Base-by-base conservation (phyloP, 257 asterid genomes). In the Primulina eburnea region DNA sequence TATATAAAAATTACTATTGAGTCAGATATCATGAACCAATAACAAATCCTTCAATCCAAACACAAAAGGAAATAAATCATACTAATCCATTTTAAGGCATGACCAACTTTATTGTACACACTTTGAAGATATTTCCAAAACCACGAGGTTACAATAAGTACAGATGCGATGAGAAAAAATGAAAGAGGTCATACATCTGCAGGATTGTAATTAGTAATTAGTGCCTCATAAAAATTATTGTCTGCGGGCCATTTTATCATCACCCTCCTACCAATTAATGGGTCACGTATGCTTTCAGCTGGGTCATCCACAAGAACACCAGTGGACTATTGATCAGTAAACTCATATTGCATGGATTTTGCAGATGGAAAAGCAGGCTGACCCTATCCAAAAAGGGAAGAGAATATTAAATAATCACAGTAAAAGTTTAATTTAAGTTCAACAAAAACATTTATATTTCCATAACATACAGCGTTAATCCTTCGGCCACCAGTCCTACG, bases 201-300 rank as follows among this genome's bases (percentile, higher is more conserved):
- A 32, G 92, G 86, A 68, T 89, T 84, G 79, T 86, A 91, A 62
- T 89, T 88, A 69, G 82, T 81, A 79, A 94, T 86, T 75, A 86
- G 67, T 72, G 99, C 99, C 87, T 91, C 97, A 59, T 88, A 91
- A 77, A 94, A 94, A 78, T 91, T 94, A 76, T 81, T 82, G 89
- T 91, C 97, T 6, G 74, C 92, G 30, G 96, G 96, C 95, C 92
- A 91, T 83, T 96, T 85, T 62, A 84, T 91, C 99, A 94, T 94
- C 84, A 94, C 99, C 75, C 86, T 90, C 81, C 96, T 82, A 74
- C 99, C 99, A 58, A 91, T 71, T 61, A 91, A 76, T 8, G 97
- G 77, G 67, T 85, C 89, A 11, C 73, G 77, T 52, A 80, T 71
- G 81, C 87, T 80, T 78, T 83, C 95, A 53, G 85, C 79, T 76